These are phyloP conservation scores for Cercospora berteroae DNA, from an alignment of 2,329 filamentous ascomycete species.

Conservation along the genomic window DNA sequence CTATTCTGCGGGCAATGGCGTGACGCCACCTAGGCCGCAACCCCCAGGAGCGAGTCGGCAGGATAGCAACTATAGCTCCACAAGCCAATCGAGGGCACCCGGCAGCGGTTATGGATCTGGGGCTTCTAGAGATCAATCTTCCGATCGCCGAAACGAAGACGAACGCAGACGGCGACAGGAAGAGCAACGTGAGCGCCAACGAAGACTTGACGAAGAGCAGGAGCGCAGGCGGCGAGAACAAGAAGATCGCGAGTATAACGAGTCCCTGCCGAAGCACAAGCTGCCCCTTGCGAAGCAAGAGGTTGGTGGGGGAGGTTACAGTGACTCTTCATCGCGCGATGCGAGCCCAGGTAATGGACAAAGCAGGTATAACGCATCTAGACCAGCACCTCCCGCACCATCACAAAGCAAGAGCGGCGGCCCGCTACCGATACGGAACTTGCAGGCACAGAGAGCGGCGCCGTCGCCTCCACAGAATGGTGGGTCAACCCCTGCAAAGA, in stretches of 20 bases:
- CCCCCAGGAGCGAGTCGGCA: constrained; percentile 47
- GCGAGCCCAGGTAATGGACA: constrained; percentile 46
- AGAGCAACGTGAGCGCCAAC: constrained; percentile 39
- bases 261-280: constrained; percentile 78
- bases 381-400: constrained; percentile 64
- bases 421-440: constrained; percentile 46
- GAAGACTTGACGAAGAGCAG: constrained; percentile 46
- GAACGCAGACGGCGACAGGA: constrained; percentile 42
- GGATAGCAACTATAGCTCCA: constrained; percentile 45
- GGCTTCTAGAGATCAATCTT: constrained; percentile 27
- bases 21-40: constrained; percentile 50
- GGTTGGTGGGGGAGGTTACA: constrained; percentile 67
- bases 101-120: constrained; percentile 23
- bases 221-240: constrained; percentile 61
- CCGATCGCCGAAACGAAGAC: constrained; percentile 41
- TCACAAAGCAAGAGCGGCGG: constrained; percentile 31
- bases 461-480: constrained; percentile 37
- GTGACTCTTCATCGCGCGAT: constrained; percentile 43
- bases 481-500: constrained; percentile 28
- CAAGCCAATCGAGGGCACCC: constrained; percentile 25
- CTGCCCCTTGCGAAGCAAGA: constrained; percentile 85
- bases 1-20: constrained; percentile 46
- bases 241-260: constrained; percentile 74
- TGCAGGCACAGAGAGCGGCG: constrained; percentile 64
- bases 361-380: constrained; percentile 78